Evolutionary conservation across 495 filamentous ascomycete species (phyloP), one percentile per base, ranked within the genome.

Genomic region (Talaromyces thailandensis): DNA sequence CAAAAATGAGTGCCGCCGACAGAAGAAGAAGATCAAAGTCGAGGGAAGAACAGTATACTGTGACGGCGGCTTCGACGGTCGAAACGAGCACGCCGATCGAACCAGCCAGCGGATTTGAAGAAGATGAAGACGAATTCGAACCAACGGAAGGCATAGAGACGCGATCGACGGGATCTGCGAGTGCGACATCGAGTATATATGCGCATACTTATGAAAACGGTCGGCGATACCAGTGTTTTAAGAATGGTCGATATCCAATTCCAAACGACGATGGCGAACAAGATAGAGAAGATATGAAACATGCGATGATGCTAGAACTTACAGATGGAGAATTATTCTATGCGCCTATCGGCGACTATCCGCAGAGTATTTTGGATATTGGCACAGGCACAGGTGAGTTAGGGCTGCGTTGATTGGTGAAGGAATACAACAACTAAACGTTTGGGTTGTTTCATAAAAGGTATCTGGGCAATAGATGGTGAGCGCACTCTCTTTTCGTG

Each of bases 281-380:
- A 63, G 84, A 87, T 58, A 76, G 86, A 29, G 79, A 88, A 63
- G 84, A 87, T 60, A 72, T 87, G 61, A 74, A 81, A 52, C 84
- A 88, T 66, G 75, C 79, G 40, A 76, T 83, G 66, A 75, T 70
- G 59, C 29, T 43, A 25, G 59, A 75, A 26, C 66, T 72, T 16
- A 68, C 80, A 1, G 72, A 77, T 58, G 78, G 74, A 11, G 72
- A 67, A 16, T 70, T 82, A 18, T 74, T 72, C 61, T 65, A 75
- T 11, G 75, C 79, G 6, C 76, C 75, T 12, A 68, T 83, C 21
- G 76, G 61, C 65, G 76, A 52, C 69, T 65, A 72, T 29, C 67
- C 70, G 16, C 62, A 67, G 18, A 64, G 64, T 1, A 75, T 82
- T 29, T 61, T 82, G 21, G 81, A 83, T 63, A 66, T 83, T 18